Conservation (phyloP, 2,329 filamentous ascomycete species). For the Metarhizium anisopliae region DNA sequence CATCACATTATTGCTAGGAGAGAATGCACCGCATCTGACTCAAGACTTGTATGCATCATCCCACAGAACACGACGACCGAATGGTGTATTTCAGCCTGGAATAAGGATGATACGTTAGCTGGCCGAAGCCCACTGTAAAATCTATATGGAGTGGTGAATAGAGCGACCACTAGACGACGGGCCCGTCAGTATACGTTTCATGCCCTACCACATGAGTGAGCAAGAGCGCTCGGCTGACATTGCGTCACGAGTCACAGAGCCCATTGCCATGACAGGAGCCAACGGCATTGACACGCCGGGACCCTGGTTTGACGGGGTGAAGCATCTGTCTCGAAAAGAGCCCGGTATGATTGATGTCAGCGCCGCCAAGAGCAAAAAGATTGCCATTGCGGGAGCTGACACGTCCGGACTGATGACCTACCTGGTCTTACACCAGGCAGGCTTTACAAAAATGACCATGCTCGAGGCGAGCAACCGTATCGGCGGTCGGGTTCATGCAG, state of each 20-base stretch:
- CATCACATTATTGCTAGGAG: slow-evolving; percentile 11
- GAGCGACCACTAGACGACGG: slow-evolving; percentile 8
- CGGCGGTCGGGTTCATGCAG: slow-evolving; percentile 55
- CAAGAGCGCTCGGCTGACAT: neutral
- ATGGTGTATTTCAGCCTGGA: slow-evolving; percentile 33
- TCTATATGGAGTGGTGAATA: slow-evolving; percentile 9
- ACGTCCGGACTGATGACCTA: slow-evolving; percentile 57
- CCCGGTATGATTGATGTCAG: slow-evolving; percentile 25
- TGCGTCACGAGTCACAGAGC: slow-evolving; percentile 3
- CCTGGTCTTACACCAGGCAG: slow-evolving; percentile 35
- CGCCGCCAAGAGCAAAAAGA: slow-evolving; percentile 30
- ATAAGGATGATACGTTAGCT: slow-evolving; percentile 17
- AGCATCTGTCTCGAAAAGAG: slow-evolving; percentile 45
- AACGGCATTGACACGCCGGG: slow-evolving; percentile 39
- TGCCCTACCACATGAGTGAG: neutral
- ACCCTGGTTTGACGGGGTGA: slow-evolving; percentile 59
- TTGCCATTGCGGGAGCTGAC: slow-evolving; percentile 57
- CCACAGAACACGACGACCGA: slow-evolving; percentile 15
- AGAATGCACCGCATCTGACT: neutral
- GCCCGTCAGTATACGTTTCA: neutral
- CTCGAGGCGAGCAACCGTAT: slow-evolving; percentile 51
- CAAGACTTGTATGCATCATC: slow-evolving; percentile 7
- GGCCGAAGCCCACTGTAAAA: slow-evolving; percentile 26
- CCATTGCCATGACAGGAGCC: slow-evolving; percentile 39
- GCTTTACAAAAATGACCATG: slow-evolving; percentile 52